A percentile compares a stretch with the other conserved stretches of the same genome.
Conservation (phyloP, 2,329 filamentous ascomycete genomes). For the Penicillium corylophilum region DNA sequence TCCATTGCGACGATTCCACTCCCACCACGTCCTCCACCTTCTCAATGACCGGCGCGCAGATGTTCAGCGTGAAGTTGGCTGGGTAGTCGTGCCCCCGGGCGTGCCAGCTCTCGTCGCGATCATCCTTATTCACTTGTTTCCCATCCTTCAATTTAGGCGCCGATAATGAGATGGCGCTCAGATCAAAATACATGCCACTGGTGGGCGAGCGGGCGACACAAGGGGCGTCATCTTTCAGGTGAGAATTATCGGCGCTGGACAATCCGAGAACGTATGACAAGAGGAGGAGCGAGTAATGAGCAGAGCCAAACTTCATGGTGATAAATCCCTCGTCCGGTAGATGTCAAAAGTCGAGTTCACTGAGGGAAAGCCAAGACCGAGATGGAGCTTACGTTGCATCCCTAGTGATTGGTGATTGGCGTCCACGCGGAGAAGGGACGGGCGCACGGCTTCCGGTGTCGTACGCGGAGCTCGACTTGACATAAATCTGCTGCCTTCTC, state of each 20-base stretch:
- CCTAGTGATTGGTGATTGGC: slow-evolving; percentile 13
- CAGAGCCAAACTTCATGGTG: slow-evolving; percentile 37
- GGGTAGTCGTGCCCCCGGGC: slow-evolving; percentile 51
- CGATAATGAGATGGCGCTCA: slow-evolving; percentile 56
- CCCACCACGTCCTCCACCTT: slow-evolving; percentile 48
- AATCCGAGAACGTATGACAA: slow-evolving; percentile 33
- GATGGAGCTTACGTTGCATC: slow-evolving; percentile 20
- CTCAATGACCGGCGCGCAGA: slow-evolving; percentile 52
- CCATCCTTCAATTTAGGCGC: slow-evolving; percentile 46
- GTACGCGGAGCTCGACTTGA: slow-evolving; percentile 15
- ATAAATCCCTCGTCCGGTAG: not conserved
- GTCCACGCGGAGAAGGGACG: slow-evolving; percentile 16
- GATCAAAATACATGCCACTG: slow-evolving; percentile 63
- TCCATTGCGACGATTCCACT: slow-evolving; percentile 40
- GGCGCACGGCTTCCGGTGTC: slow-evolving; percentile 18
- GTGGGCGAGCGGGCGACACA: slow-evolving; percentile 63
- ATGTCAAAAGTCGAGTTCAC: slow-evolving; percentile 1
- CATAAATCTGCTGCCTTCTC: slow-evolving; percentile 5
- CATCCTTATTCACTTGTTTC: slow-evolving; percentile 39
- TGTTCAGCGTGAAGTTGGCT: slow-evolving; percentile 53
- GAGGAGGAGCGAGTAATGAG: slow-evolving; percentile 33
- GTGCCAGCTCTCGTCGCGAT: slow-evolving; percentile 48
- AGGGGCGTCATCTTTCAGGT: slow-evolving; percentile 49
- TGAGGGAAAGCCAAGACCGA: not conserved
- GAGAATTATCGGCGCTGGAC: slow-evolving; percentile 36